Evolutionary conservation across 1,139 yeast genomes (phyloP).

Genomic region (Kodamaea plutei): DNA sequence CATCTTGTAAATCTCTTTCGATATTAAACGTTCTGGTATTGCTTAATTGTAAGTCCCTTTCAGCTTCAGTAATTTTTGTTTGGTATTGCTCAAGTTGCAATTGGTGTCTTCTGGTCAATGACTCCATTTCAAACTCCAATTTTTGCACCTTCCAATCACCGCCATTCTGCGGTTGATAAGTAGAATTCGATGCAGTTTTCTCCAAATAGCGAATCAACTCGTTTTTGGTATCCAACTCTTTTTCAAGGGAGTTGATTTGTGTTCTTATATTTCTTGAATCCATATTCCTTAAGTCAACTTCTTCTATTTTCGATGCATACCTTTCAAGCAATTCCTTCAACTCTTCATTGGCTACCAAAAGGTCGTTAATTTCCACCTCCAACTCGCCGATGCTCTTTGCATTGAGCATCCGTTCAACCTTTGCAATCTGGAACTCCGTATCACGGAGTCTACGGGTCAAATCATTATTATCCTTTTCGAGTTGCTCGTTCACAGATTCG

Average conservation of each 20-base stretch:
- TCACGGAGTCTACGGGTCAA: constrained; percentile 4
- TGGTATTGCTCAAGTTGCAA: neutral
- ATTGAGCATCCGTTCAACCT: constrained; percentile 9
- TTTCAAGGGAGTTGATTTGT: neutral
- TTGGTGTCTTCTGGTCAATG: constrained; percentile 28
- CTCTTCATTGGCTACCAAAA: constrained; percentile 13
- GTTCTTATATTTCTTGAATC: neutral
- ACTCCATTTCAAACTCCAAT: constrained; percentile 33
- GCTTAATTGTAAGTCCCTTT: neutral
- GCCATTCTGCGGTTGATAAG: constrained; percentile 19
- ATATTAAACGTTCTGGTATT: too few species aligned
- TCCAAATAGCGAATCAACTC: neutral
- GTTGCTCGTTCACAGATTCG: neutral
- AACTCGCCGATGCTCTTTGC: constrained; percentile 6
- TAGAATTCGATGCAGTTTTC: too few species aligned
- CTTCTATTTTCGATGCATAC: constrained; percentile 10
- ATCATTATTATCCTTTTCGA: neutral
- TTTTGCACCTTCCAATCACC: constrained; percentile 34
- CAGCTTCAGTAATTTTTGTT: neutral
- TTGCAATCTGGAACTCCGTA: constrained; percentile 3
- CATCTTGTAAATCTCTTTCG: too few species aligned
- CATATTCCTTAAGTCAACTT: constrained; percentile 3
- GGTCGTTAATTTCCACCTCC: constrained; percentile 12
- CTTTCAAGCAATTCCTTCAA: constrained; percentile 11
- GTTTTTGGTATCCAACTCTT: neutral